Base-by-base conservation (phyloP, 2,329 filamentous ascomycete genomes). In the Calonectria ilicicola region DNA sequence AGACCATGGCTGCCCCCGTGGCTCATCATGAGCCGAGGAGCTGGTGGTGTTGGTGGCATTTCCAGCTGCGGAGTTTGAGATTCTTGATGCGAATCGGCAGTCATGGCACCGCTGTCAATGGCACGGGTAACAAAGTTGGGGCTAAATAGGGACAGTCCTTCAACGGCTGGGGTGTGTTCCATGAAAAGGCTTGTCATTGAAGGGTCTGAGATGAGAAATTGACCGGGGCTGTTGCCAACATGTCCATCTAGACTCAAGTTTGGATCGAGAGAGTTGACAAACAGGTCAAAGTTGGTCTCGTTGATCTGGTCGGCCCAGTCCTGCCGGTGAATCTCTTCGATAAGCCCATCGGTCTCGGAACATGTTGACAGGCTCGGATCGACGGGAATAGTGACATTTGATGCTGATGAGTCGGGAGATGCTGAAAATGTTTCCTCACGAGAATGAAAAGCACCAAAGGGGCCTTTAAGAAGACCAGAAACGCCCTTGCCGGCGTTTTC, bases 251-350 rank as follows among this genome's bases (percentile, higher is more conserved):
- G 56, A 0, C 21, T 63, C 14, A 78, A 58, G 0, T 46, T 47
- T 0, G 77, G 66, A 8, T 79, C 76, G 1, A 79, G 14, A 0
- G 77, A 74, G 1, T 47, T 40, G 1, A 75, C 70, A 23, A 79
- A 79, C 0, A 79, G 56, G 40, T 79, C 78, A 17, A 79, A 49
- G 19, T 74, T 75, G 49, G 70, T 73, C 17, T 70, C 72, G 2
- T 67, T 72, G 2, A 78, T 42, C 21, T 78, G 77, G 15, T 76
- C 75, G 0, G 76, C 66, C 78, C 78, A 79, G 1, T 79, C 74
- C 6, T 73, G 67, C 0, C 75, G 71, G 0, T 75, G 72, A 14
- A 79, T 75, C 44, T 79, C 78, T 9, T 79, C 76, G 0, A 78
- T 58, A 6, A 79, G 35, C 5, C 76, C 53, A 9, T 80, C 67